Conservation (phyloP, 192 early-diverging fungal genomes). For the Umbelopsis ramanniana region DNA sequence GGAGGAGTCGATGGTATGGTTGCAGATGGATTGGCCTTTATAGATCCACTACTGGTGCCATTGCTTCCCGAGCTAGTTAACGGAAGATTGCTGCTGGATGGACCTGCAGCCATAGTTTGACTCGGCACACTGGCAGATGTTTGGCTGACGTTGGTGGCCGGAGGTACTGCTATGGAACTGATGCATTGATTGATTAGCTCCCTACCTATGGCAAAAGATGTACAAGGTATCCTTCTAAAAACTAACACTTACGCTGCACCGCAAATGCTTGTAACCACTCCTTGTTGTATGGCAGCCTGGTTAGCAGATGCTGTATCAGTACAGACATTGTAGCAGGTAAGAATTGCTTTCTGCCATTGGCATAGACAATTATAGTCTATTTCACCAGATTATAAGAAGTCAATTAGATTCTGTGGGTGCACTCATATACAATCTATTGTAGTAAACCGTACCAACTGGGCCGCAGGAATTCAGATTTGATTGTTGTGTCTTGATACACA, state of each 20-base stretch:
- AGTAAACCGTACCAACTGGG: constrained; percentile 15
- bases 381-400: background rate
- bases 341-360: constrained; percentile 5
- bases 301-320: constrained; percentile 4
- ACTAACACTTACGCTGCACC: background rate
- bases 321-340: constrained; percentile 10
- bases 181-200: background rate
- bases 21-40: background rate
- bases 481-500: constrained; percentile 33
- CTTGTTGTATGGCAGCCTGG: constrained; percentile 16
- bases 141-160: background rate
- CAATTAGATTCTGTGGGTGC: background rate
- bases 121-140: background rate
- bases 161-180: background rate
- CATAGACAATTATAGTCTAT: constrained; percentile 42
- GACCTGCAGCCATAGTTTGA: background rate
- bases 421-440: background rate
- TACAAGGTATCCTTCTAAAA: background rate
- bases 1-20: background rate
- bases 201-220: background rate
- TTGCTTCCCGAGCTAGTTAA: background rate
- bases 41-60: background rate
- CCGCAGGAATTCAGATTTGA: constrained; percentile 33
- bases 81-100: background rate
- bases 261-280: constrained; percentile 5